Conservation (phyloP, 805 yeast species). For the Spencermartinsiella europaea region DNA sequence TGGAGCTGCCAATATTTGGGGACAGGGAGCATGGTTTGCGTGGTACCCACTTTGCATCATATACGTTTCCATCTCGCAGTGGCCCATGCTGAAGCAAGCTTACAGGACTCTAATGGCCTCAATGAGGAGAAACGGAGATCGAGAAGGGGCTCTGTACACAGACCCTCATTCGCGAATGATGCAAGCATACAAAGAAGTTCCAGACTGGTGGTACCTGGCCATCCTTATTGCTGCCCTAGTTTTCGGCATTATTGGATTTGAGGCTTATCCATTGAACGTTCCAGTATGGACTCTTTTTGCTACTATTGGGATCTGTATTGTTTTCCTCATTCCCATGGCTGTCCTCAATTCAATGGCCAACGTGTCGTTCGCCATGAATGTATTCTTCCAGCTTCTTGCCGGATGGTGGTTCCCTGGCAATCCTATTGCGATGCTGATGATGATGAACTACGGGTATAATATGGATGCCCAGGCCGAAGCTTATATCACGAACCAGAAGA, state of each 20-base stretch:
- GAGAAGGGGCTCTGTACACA: slow-evolving; percentile 33
- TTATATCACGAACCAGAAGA: slow-evolving; percentile 51
- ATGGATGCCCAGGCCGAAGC: slow-evolving; percentile 59
- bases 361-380: slow-evolving; percentile 52
- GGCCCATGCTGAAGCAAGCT: slow-evolving; percentile 26
- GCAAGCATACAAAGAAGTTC: slow-evolving; percentile 59
- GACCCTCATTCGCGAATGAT: slow-evolving; percentile 35
- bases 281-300: slow-evolving; percentile 61
- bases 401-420: slow-evolving; percentile 64
- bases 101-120: slow-evolving; percentile 13
- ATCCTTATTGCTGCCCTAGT: slow-evolving; percentile 41
- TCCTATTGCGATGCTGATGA: slow-evolving; percentile 48
- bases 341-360: slow-evolving; percentile 58
- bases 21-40: slow-evolving; percentile 49
- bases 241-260: slow-evolving; percentile 40
- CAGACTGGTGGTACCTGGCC: slow-evolving; percentile 66
- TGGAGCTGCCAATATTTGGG: slow-evolving; percentile 48
- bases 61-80: slow-evolving; percentile 43
- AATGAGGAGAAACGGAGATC: not conserved
- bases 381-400: slow-evolving; percentile 56
- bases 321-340: slow-evolving; percentile 57
- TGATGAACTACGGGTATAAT: slow-evolving; percentile 40
- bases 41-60: slow-evolving; percentile 49
- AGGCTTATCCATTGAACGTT: slow-evolving; percentile 34
- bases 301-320: slow-evolving; percentile 46